phyloP scores from a whole-genome alignment of 1,139 yeast species.

The Zygosaccharomyces pseudobailii region DNA sequence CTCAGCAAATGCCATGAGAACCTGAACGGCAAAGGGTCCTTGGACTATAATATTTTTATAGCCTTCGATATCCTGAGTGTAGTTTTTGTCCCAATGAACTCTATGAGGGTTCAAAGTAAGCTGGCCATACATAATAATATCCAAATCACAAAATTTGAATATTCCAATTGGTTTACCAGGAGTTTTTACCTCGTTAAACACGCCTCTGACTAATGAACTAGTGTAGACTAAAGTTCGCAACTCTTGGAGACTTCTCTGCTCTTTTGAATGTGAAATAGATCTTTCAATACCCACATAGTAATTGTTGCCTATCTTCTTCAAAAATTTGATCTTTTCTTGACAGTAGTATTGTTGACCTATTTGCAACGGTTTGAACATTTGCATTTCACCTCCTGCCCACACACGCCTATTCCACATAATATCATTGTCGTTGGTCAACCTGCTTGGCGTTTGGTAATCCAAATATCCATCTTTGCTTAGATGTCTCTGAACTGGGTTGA shows the following conservation, averaged over 20 bases:
- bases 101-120: conserved; percentile 77
- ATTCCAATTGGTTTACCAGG: conserved; percentile 12
- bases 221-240: conserved; percentile 37
- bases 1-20: conserved; percentile 50
- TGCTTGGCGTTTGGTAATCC: conserved; percentile 65
- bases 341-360: conserved; percentile 41
- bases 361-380: conserved; percentile 38
- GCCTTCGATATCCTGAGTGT: conserved; percentile 51
- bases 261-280: conserved; percentile 28
- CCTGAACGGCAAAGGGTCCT: conserved; percentile 72
- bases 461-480: conserved; percentile 79
- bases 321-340: conserved; percentile 41
- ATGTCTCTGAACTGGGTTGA: conserved; percentile 49
- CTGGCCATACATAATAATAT: conserved; percentile 60
- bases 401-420: conserved; percentile 53
- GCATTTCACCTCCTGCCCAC: conserved; percentile 75
- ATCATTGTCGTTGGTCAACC: conserved; percentile 6
- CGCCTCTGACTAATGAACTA: conserved; percentile 15
- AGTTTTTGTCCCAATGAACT: conserved; percentile 65
- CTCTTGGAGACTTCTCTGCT: conserved; percentile 28
- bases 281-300: conserved; percentile 46
- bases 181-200: background rate
- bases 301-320: conserved; percentile 37
- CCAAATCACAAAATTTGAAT: conserved; percentile 20
- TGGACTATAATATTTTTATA: conserved; percentile 64